Conservation (phyloP, 2,329 filamentous ascomycete species). For the Aschersonia sp. region DNA sequence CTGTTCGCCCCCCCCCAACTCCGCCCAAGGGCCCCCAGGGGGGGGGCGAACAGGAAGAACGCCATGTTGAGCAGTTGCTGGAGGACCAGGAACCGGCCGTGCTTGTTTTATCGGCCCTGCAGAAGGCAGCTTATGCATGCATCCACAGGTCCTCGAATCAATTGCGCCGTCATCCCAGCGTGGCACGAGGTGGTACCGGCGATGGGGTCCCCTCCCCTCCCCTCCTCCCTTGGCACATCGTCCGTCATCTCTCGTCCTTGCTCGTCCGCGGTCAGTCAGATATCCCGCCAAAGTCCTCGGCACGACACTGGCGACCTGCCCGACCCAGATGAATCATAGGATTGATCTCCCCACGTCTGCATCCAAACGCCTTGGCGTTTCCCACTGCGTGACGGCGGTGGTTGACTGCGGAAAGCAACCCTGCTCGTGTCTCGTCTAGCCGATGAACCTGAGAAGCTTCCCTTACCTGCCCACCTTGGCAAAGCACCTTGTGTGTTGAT, state of each 20-base stretch:
- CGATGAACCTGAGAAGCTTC: too few relatives aligned
- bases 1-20: too few relatives aligned
- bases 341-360: background rate
- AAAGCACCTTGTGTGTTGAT: too few relatives aligned
- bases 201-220: background rate
- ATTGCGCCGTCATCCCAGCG: background rate
- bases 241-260: background rate
- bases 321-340: background rate
- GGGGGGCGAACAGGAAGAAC: background rate
- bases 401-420: too few relatives aligned
- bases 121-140: background rate
- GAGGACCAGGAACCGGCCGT: background rate
- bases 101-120: background rate
- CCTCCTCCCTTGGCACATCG: background rate
- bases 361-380: background rate
- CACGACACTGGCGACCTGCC: background rate
- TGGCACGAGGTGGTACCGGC: slow-evolving; percentile 1
- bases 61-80: background rate
- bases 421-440: too few relatives aligned
- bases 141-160: background rate
- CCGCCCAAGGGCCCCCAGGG: too few relatives aligned
- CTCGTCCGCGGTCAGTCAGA: background rate
- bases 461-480: too few relatives aligned
- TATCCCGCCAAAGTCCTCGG: background rate
- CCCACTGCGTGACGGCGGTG: background rate